Evolutionary conservation across 441 rosid genomes (phyloP).

Genomic region (Pelargonium cotyledonis): DNA sequence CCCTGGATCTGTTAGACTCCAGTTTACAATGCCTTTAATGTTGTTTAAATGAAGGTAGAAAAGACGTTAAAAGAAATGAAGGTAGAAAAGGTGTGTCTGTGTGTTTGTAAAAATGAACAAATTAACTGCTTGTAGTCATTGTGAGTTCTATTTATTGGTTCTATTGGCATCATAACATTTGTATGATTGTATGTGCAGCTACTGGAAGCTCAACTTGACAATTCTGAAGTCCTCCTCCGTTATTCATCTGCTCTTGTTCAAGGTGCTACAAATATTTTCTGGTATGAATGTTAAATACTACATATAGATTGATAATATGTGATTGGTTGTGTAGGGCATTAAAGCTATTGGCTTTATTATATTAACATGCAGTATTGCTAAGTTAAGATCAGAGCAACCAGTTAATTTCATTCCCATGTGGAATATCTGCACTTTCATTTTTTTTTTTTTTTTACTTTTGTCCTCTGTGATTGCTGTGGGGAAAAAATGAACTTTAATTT

Average conservation of each 20-base stretch:
- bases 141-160: conserved; percentile 3
- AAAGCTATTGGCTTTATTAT: conserved; percentile 3
- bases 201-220: conserved; percentile 76
- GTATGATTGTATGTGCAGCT: conserved; percentile 42
- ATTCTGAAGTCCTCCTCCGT: conserved; percentile 65
- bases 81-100: neutral
- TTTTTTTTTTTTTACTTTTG: neutral
- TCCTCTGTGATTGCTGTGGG: neutral
- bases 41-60: neutral
- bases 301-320: conserved; percentile 1
- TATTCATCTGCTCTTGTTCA: conserved; percentile 95
- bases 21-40: neutral
- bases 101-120: neutral
- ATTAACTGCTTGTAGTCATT: neutral
- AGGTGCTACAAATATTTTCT: conserved; percentile 95
- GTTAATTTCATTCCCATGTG: neutral
- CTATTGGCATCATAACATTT: neutral
- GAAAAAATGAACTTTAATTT: neutral
- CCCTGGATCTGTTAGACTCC: neutral
- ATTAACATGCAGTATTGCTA: neutral
- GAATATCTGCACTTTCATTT: neutral
- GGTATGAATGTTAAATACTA: conserved; percentile 43
- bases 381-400: neutral
- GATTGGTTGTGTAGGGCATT: conserved; percentile 7
- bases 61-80: no score